A percentile compares a stretch with the other conserved stretches of the same genome.
phyloP scores from a whole-genome alignment of 2,329 filamentous ascomycete species.

The Furcasterigmium sp. region DNA sequence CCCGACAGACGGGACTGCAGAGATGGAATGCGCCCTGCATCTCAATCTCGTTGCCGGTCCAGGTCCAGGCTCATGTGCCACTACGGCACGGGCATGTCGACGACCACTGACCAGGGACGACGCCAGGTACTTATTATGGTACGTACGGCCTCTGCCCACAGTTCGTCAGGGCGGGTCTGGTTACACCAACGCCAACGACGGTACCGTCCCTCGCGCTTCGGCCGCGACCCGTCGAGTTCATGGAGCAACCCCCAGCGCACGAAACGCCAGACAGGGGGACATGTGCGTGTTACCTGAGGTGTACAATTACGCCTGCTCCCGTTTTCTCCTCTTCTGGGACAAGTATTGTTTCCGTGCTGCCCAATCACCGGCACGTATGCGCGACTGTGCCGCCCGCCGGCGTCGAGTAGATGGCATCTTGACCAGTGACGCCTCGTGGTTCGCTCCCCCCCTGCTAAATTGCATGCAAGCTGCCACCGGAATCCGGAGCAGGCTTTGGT shows the following conservation, averaged over 20 bases:
- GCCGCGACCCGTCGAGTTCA: too few relatives aligned
- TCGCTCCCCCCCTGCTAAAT: not conserved
- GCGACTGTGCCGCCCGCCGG: not conserved
- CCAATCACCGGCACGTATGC: not conserved
- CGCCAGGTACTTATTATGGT: too few relatives aligned
- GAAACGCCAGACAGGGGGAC: not conserved
- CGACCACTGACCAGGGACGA: not conserved
- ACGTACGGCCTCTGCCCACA: too few relatives aligned
- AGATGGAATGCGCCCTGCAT: not conserved
- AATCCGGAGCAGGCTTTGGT: too few relatives aligned
- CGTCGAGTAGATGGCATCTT: too few relatives aligned
- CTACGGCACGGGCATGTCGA: not conserved
- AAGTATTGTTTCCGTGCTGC: not conserved
- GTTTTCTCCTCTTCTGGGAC: not conserved
- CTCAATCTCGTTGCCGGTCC: too few relatives aligned
- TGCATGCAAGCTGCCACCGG: not conserved
- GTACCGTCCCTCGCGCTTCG: too few relatives aligned
- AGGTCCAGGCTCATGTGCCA: too few relatives aligned
- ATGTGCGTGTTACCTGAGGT: not conserved
- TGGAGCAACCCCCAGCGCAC: too few relatives aligned
- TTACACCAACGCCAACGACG: too few relatives aligned
- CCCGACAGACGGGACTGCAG: not conserved
- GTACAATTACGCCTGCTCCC: not conserved
- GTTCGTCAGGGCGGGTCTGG: too few relatives aligned
- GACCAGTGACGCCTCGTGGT: not conserved